Percentiles rank a stretch among this genome's conserved stretches.
Conservation (phyloP, 2,329 filamentous ascomycete genomes). For the Colletotrichum neosansevieriae region DNA sequence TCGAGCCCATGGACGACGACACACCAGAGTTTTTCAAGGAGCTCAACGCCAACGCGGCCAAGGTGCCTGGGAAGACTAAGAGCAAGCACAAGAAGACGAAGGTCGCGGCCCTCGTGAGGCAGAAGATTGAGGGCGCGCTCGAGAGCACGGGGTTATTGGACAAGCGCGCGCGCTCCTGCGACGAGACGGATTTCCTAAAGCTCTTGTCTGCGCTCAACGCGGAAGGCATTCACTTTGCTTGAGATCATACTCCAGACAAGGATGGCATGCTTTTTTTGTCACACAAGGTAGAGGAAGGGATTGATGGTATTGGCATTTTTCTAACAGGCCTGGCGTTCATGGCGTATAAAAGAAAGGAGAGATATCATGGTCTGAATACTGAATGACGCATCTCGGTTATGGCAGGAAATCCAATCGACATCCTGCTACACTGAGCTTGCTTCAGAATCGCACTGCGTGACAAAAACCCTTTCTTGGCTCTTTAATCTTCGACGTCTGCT, state of each 20-base stretch:
- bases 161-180: slow-evolving; percentile 85
- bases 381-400: slow-evolving; percentile 3
- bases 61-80: slow-evolving; percentile 67
- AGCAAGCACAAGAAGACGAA: slow-evolving; percentile 82
- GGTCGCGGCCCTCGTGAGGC: slow-evolving; percentile 82
- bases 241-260: slow-evolving; percentile 41
- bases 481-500: too few relatives aligned
- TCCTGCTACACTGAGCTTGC: neutral
- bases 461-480: too few relatives aligned
- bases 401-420: neutral
- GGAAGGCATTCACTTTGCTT: slow-evolving; percentile 92
- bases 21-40: slow-evolving; percentile 89
- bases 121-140: slow-evolving; percentile 88
- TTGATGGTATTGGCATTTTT: neutral
- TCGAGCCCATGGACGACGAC: slow-evolving; percentile 74
- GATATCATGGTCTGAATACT: slow-evolving; percentile 19
- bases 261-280: neutral
- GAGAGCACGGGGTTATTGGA: slow-evolving; percentile 85
- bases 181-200: slow-evolving; percentile 91
- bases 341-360: slow-evolving; percentile 34
- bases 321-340: slow-evolving; percentile 34
- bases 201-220: slow-evolving; percentile 87
- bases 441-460: too few relatives aligned
- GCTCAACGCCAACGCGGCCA: slow-evolving; percentile 54
- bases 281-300: neutral